Conservation (phyloP, 495 filamentous ascomycete species). For the Letharia lupina region DNA sequence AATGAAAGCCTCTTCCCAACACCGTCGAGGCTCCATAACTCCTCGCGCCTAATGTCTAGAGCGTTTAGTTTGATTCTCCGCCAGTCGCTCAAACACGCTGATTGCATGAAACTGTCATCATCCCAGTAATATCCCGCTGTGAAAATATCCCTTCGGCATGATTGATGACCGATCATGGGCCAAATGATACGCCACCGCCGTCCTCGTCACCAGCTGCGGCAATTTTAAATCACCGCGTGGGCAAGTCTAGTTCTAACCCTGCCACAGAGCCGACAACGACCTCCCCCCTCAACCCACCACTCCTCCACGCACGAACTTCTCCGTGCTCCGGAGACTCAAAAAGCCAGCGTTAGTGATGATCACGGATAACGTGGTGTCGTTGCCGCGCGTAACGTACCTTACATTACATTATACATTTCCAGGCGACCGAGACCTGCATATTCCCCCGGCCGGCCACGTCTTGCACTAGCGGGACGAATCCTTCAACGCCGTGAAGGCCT, state of each 20-base stretch:
- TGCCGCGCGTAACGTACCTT: not conserved
- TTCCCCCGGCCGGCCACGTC: not conserved
- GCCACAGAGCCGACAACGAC: not conserved
- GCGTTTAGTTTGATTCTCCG: not conserved
- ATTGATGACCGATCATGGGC: not conserved
- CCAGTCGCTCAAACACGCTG: not conserved
- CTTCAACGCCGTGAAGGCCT: not conserved
- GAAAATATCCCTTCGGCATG: not conserved
- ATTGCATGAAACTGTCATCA: not conserved
- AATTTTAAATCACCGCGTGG: not conserved
- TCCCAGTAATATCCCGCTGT: not conserved
- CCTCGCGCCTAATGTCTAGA: not conserved
- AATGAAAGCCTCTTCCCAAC: not conserved
- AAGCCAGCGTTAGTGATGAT: not conserved
- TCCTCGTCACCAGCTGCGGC: not conserved
- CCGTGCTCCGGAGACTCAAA: not conserved
- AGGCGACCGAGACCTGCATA: not conserved
- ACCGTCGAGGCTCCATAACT: not conserved
- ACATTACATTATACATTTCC: not conserved
- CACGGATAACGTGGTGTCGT: not conserved
- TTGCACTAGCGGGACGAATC: not conserved
- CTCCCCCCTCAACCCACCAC: not conserved
- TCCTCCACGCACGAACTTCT: not conserved
- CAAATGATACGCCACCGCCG: not conserved
- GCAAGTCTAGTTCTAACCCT: not conserved